Evolutionary conservation across 2,329 filamentous ascomycete genomes (phyloP), one percentile per base, ranked within the genome.

Genomic region (Cordyceps tenuipes): DNA sequence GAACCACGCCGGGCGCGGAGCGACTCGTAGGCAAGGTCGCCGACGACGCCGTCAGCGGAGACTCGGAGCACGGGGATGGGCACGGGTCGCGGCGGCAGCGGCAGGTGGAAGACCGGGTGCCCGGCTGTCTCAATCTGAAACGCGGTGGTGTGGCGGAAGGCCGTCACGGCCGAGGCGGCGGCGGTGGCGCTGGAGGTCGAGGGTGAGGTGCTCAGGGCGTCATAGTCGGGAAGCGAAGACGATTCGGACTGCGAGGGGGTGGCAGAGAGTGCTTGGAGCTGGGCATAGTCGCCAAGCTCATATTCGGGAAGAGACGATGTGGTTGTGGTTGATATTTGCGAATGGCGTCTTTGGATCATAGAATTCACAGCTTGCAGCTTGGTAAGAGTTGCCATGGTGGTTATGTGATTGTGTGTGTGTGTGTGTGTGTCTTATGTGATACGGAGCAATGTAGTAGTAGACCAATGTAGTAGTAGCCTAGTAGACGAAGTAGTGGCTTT

Each of bases 111-210:
- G 52, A 74, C 66, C 0, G 68, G 65, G 41, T 78, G 76, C 21
- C 82, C 82, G 6, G 63, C 62, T 0, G 77, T 72, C 63, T 81
- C 74, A 64, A 84, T 76, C 62, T 82, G 79, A 26, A 83, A 72
- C 12, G 73, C 71, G 23, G 71, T 69, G 1, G 77, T 77, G 3
- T 79, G 72, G 8, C 59, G 62, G 68, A 83, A 82, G 53, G 66
- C 29, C 19, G 64, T 47, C 21, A 60, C 51, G 23, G 34, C 47
- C 21, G 56, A 54, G 15, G 51, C 50, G 51, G 31, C 17, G 21
- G 56, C 47, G 31, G 51, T 43, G 44, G 31, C 17, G 29, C 44
- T 50, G 31, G 43, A 23, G 29, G 46, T 47, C 1, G 52, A 61
- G 41, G 29, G 54, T 8, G 62, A 57, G 12, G 61, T n/a, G 5